Evolutionary conservation across 257 asterid genomes (phyloP).

Genomic region (Nicotiana otophora): DNA sequence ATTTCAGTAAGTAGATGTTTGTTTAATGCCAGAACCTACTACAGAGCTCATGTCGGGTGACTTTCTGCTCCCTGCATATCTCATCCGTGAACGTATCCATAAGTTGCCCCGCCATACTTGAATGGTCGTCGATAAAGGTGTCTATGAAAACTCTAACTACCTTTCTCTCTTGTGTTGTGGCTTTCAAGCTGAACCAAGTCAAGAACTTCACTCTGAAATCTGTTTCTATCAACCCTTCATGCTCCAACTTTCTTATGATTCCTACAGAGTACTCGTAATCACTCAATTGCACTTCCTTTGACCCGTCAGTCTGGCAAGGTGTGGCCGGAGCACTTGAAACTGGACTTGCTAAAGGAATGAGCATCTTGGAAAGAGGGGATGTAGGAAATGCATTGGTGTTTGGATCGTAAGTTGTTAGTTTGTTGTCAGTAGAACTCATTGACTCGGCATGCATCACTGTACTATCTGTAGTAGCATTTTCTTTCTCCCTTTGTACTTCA

Average conservation of each 20-base stretch:
- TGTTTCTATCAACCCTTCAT: constrained; percentile 58
- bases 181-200: constrained; percentile 82
- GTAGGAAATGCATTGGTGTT: constrained; percentile 11
- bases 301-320: constrained; percentile 25
- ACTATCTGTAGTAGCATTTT: not conserved
- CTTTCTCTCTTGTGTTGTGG: constrained; percentile 54
- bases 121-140: constrained; percentile 58
- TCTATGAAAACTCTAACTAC: constrained; percentile 60
- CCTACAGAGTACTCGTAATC: constrained; percentile 74
- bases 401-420: constrained; percentile 23
- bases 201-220: constrained; percentile 64
- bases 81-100: constrained; percentile 55
- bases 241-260: constrained; percentile 59
- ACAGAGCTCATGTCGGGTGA: constrained; percentile 53
- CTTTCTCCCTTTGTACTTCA: constrained; percentile 14
- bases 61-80: constrained; percentile 40
- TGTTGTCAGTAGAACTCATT: constrained; percentile 30
- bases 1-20: not conserved
- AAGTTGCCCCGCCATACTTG: constrained; percentile 68
- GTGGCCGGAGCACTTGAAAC: constrained; percentile 27
- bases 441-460: constrained; percentile 25
- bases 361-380: constrained; percentile 17
- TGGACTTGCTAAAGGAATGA: constrained; percentile 17
- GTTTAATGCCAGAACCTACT: constrained; percentile 71
- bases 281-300: constrained; percentile 16